phyloP scores from a whole-genome alignment of 2,329 filamentous ascomycete genomes.

The Pseudogymnoascus sp. region DNA sequence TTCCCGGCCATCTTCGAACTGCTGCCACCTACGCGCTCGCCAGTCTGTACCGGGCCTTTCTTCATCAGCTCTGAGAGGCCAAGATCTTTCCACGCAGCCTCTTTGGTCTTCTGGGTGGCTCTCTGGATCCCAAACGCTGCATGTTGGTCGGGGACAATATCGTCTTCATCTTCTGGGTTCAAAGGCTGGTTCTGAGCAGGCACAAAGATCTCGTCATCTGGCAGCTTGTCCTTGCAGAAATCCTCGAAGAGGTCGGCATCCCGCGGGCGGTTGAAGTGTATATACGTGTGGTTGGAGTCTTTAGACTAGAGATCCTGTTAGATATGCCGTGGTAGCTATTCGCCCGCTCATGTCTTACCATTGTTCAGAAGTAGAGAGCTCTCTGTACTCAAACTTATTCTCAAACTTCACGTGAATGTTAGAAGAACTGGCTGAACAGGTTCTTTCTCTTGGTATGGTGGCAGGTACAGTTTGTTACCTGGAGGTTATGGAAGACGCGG shows the following conservation, averaged over 20 bases:
- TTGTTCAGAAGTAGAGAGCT: background rate
- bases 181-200: constrained; percentile 70
- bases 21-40: background rate
- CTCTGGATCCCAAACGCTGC: constrained; percentile 80
- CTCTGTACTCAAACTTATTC: background rate
- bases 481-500: constrained; percentile 4
- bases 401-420: background rate
- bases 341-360: background rate
- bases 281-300: constrained; percentile 66
- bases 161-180: constrained; percentile 83
- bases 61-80: constrained; percentile 65
- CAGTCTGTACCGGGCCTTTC: constrained; percentile 41
- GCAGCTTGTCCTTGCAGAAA: constrained; percentile 62
- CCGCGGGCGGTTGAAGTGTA: constrained; percentile 66
- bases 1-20: background rate
- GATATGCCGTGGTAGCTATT: background rate
- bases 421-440: background rate
- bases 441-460: background rate
- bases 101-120: constrained; percentile 64
- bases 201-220: constrained; percentile 77
- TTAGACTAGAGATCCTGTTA: constrained; percentile 37
- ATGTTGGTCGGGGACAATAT: constrained; percentile 81
- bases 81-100: constrained; percentile 73
- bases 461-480: background rate
- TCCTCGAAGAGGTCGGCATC: constrained; percentile 76